phyloP scores from a whole-genome alignment of 2,329 filamentous ascomycete genomes.

The Trichophyton schoenleinii region DNA sequence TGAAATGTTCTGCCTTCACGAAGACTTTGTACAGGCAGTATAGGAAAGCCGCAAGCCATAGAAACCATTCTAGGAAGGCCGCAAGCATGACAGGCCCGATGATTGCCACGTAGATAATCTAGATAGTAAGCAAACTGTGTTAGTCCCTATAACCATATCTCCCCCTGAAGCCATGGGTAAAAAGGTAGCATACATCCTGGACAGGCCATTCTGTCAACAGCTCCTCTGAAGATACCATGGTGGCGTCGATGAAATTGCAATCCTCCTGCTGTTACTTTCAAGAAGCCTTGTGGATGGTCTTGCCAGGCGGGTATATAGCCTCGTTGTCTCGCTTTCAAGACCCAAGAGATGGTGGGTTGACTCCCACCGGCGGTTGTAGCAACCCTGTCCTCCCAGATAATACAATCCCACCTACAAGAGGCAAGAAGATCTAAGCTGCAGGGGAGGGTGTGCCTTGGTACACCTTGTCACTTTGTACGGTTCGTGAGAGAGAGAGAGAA shows the following conservation, averaged over 20 bases:
- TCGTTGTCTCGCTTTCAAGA: not conserved
- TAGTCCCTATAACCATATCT: not conserved
- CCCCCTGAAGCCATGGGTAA: not conserved
- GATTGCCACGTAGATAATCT: constrained; percentile 79
- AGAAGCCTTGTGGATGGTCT: not conserved
- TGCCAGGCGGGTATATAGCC: not conserved
- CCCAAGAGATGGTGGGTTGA: not conserved
- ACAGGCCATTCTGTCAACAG: constrained; percentile 23
- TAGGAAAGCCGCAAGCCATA: constrained; percentile 86
- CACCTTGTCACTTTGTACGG: not conserved
- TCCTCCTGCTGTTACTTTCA: not conserved
- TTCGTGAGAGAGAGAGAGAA: not conserved
- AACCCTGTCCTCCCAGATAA: not conserved
- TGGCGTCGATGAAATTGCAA: not conserved
- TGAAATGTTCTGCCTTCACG: constrained; percentile 78
- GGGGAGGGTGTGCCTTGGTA: not conserved
- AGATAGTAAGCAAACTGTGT: not conserved
- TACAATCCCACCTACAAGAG: not conserved
- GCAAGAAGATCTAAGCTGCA: not conserved
- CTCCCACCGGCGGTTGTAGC: not conserved
- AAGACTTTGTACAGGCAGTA: constrained; percentile 87
- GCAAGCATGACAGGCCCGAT: constrained; percentile 71
- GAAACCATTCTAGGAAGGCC: constrained; percentile 81
- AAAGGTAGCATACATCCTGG: constrained; percentile 22
- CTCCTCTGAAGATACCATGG: constrained; percentile 8